These are phyloP conservation scores for Stenocarpella maydis DNA, from an alignment of 2,329 filamentous ascomycete species.

Conservation along the genomic window DNA sequence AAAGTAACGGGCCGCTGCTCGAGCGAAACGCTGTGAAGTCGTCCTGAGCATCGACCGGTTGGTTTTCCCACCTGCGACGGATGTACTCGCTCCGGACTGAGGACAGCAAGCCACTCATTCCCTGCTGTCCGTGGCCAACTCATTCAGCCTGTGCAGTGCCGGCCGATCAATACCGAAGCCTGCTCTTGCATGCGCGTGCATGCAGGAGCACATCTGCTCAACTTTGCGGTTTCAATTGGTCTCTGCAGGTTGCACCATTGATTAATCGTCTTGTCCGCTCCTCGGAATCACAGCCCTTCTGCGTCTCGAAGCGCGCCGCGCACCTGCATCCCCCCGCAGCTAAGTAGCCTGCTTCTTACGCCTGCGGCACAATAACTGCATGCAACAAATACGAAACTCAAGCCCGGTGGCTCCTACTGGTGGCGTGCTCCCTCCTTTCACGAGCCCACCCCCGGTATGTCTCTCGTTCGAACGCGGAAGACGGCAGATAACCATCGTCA, in stretches of 20 bases:
- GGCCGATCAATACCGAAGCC: not conserved
- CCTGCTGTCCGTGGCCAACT: not conserved
- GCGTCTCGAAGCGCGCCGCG: conserved; percentile 6
- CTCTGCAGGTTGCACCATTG: not conserved
- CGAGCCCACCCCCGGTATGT: not conserved
- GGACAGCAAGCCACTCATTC: not conserved
- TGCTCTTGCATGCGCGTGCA: not conserved
- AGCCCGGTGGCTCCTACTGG: not conserved
- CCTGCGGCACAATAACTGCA: not conserved
- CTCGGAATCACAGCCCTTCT: conserved; percentile 5
- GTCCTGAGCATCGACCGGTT: not conserved
- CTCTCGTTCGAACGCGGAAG: not conserved
- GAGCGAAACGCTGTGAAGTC: not conserved
- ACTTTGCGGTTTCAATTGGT: not conserved
- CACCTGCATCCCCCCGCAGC: not conserved
- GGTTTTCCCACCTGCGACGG: not conserved
- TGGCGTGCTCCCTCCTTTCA: not conserved
- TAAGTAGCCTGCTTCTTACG: not conserved
- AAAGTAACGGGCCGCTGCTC: not conserved
- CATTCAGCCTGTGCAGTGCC: conserved; percentile 19
- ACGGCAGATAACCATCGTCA: not conserved
- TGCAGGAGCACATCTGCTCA: not conserved
- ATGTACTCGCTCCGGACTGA: not conserved
- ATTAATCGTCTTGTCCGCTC: not conserved
- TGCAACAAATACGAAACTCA: conserved; percentile 19